Percentiles rank a stretch among this genome's conserved stretches.
Conservation (phyloP, 169 alveolate species). For the Plasmodium billcollinsi region DNA sequence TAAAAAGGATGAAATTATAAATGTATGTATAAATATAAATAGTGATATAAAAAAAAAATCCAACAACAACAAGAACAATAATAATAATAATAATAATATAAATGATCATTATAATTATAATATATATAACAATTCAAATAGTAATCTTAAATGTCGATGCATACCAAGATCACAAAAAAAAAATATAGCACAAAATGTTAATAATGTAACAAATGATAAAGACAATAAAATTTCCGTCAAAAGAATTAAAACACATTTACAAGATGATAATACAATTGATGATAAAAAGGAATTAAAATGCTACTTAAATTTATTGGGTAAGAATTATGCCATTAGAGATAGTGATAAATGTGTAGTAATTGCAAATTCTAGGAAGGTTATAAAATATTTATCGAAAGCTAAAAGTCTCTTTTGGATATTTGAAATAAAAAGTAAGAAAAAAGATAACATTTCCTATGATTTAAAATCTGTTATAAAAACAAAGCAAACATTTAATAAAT, state of each 20-base stretch:
- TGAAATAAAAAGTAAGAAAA: slow-evolving; percentile 58
- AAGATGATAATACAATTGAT: slow-evolving; percentile 9
- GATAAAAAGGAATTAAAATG: slow-evolving; percentile 23
- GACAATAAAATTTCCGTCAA: no score
- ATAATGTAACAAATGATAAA: no score
- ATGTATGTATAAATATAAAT: no score
- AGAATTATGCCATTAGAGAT: slow-evolving; percentile 35
- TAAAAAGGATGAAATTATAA: no score
- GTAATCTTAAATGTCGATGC: no score
- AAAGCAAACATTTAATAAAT: slow-evolving; percentile 49
- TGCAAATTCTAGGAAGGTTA: slow-evolving; percentile 68
- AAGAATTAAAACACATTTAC: neutral
- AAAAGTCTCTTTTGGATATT: slow-evolving; percentile 70
- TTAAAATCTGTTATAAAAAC: slow-evolving; percentile 72
- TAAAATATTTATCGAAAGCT: slow-evolving; percentile 70
- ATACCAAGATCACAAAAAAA: no score
- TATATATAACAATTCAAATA: no score
- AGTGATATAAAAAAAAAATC: no score
- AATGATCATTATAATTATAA: no score
- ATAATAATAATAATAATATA: no score
- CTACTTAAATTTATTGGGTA: slow-evolving; percentile 56
- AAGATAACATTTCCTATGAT: slow-evolving; percentile 43
- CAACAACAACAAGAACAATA: no score
- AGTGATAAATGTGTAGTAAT: slow-evolving; percentile 68
- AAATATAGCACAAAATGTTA: no score